Percentiles rank a stretch among this genome's conserved stretches.
phyloP scores from a whole-genome alignment of 257 asterid genomes.

The Orobanche coerulescens region DNA sequence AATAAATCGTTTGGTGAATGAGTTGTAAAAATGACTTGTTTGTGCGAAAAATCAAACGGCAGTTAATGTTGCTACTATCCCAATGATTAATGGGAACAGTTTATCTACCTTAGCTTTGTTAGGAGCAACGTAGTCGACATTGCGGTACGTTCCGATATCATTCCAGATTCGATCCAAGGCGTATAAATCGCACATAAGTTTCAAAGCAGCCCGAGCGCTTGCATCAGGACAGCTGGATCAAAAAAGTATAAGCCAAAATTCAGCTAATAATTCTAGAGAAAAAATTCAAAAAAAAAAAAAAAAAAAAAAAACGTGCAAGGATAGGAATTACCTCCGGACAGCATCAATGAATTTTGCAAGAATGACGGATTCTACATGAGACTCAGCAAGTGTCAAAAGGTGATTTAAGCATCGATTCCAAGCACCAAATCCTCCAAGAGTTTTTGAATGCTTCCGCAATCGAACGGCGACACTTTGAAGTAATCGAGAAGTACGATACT shows the following conservation, averaged over 20 bases:
- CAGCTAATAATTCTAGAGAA: conserved; percentile 12
- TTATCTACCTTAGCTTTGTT: conserved; percentile 87
- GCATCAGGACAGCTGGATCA: conserved; percentile 70
- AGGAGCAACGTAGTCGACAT: conserved; percentile 93
- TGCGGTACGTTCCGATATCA: conserved; percentile 91
- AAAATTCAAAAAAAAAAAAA: not conserved
- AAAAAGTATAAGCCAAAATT: not conserved
- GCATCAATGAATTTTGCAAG: conserved; percentile 84
- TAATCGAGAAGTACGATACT: conserved; percentile 92
- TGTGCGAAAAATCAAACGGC: no score
- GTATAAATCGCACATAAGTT: conserved; percentile 85
- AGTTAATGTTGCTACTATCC: not conserved
- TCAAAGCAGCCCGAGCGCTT: conserved; percentile 60
- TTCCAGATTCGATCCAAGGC: conserved; percentile 97
- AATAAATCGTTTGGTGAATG: no score
- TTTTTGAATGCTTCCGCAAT: conserved; percentile 80
- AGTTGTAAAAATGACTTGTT: no score
- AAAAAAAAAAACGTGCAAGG: not conserved
- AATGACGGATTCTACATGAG: conserved; percentile 83
- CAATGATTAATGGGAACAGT: conserved; percentile 13
- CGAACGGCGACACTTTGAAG: conserved; percentile 89
- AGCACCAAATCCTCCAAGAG: conserved; percentile 88
- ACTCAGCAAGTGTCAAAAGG: conserved; percentile 90
- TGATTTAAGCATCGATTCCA: conserved; percentile 99
- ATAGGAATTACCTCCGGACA: conserved; percentile 54